Evolutionary conservation across 2,329 filamentous ascomycete genomes (phyloP).

Genomic region (Cladophialophora carrionii): DNA sequence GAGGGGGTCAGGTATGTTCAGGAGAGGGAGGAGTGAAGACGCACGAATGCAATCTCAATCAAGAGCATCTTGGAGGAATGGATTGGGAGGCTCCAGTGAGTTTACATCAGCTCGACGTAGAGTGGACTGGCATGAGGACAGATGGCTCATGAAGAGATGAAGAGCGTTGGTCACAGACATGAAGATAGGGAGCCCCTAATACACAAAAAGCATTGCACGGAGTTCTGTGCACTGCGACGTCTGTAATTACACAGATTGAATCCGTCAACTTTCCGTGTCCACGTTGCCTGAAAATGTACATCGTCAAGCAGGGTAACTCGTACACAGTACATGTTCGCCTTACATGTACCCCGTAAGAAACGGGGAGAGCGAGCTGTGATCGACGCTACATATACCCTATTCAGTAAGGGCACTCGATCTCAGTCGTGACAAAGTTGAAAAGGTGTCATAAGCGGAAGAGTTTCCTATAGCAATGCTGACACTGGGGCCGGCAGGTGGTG

Average conservation of each 20-base stretch:
- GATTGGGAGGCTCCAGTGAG: neutral
- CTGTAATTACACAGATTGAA: neutral
- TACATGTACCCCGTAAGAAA: neutral
- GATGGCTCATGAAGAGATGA: neutral
- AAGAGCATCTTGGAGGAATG: constrained; percentile 11
- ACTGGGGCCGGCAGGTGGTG: neutral
- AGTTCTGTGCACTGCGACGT: neutral
- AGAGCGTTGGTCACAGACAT: neutral
- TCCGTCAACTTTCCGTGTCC: neutral
- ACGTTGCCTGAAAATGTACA: too few species aligned
- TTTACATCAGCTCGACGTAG: neutral
- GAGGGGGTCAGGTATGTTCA: constrained; percentile 15
- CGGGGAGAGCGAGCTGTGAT: constrained; percentile 20
- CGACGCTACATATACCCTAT: constrained; percentile 14
- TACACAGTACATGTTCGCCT: too few species aligned
- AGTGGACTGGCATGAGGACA: neutral
- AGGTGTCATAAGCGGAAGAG: neutral
- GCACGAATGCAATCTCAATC: constrained; percentile 21
- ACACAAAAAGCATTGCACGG: neutral
- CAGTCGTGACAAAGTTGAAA: neutral
- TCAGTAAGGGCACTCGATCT: neutral
- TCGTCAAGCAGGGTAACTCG: too few species aligned
- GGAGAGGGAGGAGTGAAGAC: constrained; percentile 11
- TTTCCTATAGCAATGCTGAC: neutral
- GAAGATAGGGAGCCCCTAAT: neutral